Evolutionary conservation across 73 alveolate genomes (phyloP).

Genomic region (Paramecium sonneborni): DNA sequence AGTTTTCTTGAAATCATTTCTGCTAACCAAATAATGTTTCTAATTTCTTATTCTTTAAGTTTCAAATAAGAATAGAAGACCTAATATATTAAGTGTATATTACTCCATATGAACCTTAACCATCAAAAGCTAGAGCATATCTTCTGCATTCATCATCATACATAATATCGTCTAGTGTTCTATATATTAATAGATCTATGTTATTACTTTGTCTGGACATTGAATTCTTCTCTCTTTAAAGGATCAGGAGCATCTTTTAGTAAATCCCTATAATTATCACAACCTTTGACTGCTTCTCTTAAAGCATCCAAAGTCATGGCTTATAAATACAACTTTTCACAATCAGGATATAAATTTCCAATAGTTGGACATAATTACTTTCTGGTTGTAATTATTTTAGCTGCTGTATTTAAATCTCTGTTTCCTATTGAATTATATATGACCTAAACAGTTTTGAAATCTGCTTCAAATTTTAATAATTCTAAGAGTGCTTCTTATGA

Average conservation of each 20-base stretch:
- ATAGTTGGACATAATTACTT: constrained; percentile 88
- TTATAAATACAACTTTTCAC: constrained; percentile 80
- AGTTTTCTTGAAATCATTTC: constrained; percentile 91
- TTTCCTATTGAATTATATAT: constrained; percentile 92
- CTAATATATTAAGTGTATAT: constrained; percentile 78
- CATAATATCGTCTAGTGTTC: constrained; percentile 89
- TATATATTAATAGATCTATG: constrained; percentile 15
- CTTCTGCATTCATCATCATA: constrained; percentile 83
- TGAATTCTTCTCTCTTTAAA: constrained; percentile 82
- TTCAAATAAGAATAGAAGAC: constrained; percentile 93
- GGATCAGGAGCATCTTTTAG: constrained; percentile 92
- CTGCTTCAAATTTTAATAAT: constrained; percentile 95
- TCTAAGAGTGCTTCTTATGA: constrained; percentile 88
- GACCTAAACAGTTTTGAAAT: constrained; percentile 95
- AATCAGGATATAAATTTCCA: constrained; percentile 95
- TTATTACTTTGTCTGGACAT: constrained; percentile 46
- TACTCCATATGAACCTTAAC: constrained; percentile 66
- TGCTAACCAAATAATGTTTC: constrained; percentile 93
- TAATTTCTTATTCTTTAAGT: constrained; percentile 93
- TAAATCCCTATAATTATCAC: constrained; percentile 84
- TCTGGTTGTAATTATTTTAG: constrained; percentile 91
- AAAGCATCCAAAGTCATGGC: constrained; percentile 87
- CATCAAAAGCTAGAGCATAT: constrained; percentile 73
- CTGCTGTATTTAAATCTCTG: constrained; percentile 78
- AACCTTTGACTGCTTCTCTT: constrained; percentile 90